Percentiles rank a stretch among this genome's conserved stretches.
These are phyloP conservation scores for Babesia ovis DNA, from an alignment of 169 alveolate species.

Conservation along the genomic window DNA sequence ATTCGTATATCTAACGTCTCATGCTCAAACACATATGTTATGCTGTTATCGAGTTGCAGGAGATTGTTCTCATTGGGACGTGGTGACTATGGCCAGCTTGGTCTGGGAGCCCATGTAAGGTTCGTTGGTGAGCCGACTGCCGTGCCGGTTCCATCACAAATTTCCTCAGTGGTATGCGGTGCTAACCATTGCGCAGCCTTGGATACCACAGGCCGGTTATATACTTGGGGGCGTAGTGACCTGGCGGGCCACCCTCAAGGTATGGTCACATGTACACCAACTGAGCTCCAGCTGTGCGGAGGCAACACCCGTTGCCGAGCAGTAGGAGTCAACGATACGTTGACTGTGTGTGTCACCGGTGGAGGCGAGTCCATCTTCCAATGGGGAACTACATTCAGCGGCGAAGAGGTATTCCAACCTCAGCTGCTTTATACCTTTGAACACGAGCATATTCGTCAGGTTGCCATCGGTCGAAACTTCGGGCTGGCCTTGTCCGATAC, in stretches of 20 bases:
- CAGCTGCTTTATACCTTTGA: conserved; percentile 68
- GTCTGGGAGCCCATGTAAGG: conserved; percentile 64
- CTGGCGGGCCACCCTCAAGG: conserved; percentile 68
- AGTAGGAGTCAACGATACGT: conserved; percentile 59
- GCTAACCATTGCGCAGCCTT: conserved; percentile 69
- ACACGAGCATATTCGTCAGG: conserved; percentile 63
- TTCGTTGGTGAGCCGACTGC: conserved; percentile 69
- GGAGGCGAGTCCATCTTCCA: conserved; percentile 62
- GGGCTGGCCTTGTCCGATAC: conserved; percentile 66
- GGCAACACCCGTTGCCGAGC: conserved; percentile 12
- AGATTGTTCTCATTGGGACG: conserved; percentile 73
- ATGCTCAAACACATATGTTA: conserved; percentile 69
- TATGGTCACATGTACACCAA: conserved; percentile 29
- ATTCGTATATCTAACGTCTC: conserved; percentile 71
- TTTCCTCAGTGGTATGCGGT: conserved; percentile 72
- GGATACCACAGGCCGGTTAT: conserved; percentile 44
- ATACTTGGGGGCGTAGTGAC: conserved; percentile 79
- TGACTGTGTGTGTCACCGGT: conserved; percentile 72
- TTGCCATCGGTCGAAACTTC: conserved; percentile 74
- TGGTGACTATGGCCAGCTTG: conserved; percentile 79
- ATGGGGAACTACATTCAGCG: conserved; percentile 77
- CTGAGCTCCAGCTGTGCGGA: conserved; percentile 31
- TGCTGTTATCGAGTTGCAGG: conserved; percentile 67
- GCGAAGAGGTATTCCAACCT: conserved; percentile 69
- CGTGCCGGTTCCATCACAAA: conserved; percentile 43